These are phyloP conservation scores for Trichoderma asperelloides DNA, from an alignment of 495 filamentous ascomycete species.

Conservation along the genomic window DNA sequence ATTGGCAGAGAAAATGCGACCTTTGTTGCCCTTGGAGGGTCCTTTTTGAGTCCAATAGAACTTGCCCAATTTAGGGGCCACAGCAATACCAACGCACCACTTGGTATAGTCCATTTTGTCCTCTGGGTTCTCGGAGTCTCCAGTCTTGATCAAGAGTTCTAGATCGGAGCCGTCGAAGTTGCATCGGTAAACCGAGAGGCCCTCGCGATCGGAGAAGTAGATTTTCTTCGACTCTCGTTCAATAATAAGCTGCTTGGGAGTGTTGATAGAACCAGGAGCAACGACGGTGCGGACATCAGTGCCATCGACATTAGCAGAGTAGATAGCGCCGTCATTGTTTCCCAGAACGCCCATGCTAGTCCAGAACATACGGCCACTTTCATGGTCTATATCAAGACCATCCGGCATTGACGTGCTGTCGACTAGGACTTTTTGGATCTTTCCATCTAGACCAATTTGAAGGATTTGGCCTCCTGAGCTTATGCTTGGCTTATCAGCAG, in stretches of 20 bases:
- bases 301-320: conserved; percentile 9
- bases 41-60: conserved; percentile 48
- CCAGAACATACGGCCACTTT: conserved; percentile 32
- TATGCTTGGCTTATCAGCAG: neutral
- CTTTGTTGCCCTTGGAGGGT: conserved; percentile 28
- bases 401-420: conserved; percentile 28
- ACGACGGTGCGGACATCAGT: conserved; percentile 33
- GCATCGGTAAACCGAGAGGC: conserved; percentile 31
- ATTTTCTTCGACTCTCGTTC: conserved; percentile 23
- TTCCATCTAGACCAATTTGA: conserved; percentile 12
- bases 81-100: conserved; percentile 41
- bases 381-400: conserved; percentile 28
- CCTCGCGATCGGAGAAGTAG: conserved; percentile 44
- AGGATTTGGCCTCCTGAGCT: neutral
- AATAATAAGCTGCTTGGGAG: conserved; percentile 41
- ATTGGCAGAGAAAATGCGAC: conserved; percentile 33
- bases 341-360: conserved; percentile 28
- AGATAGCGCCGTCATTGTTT: conserved; percentile 6
- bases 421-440: conserved; percentile 25
- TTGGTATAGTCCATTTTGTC: conserved; percentile 21
- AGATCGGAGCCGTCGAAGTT: conserved; percentile 33
- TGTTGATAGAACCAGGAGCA: conserved; percentile 27
- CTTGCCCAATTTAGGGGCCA: conserved; percentile 23
- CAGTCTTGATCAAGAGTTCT: conserved; percentile 26
- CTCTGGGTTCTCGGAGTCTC: conserved; percentile 13